Conservation (phyloP, 345 rosid genomes). For the Citrus australasica region DNA sequence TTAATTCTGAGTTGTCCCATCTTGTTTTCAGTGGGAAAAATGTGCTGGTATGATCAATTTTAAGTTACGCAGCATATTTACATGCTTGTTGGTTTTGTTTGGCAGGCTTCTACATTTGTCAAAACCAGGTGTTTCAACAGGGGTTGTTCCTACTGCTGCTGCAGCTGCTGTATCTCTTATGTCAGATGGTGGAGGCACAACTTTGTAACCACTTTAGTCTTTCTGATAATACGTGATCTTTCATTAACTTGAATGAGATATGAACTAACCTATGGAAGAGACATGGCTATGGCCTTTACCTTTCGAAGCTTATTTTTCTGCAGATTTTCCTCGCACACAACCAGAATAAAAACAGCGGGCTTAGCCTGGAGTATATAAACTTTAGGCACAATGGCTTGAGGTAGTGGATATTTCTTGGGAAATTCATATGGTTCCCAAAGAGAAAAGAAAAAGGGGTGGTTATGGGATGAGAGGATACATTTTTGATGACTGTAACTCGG, state of each 20-base stretch:
- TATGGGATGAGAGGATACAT: neutral
- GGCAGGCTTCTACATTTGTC: slow-evolving; percentile 91
- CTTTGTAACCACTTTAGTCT: slow-evolving; percentile 23
- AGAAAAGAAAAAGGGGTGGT: neutral
- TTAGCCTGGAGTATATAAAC: neutral
- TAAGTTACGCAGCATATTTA: neutral
- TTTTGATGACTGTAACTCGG: neutral
- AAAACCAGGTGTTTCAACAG: slow-evolving; percentile 73
- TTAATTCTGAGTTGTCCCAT: neutral
- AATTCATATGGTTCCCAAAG: neutral
- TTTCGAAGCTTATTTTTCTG: neutral
- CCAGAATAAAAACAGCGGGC: neutral
- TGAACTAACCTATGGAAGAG: neutral
- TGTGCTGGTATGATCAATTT: neutral
- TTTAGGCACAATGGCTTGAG: neutral
- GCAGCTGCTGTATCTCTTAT: slow-evolving; percentile 95
- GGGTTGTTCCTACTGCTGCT: slow-evolving; percentile 96
- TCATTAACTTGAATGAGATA: neutral
- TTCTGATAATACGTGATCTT: neutral
- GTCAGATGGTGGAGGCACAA: slow-evolving; percentile 96
- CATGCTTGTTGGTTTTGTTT: slow-evolving; percentile 1
- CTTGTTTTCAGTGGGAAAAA: neutral
- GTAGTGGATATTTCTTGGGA: neutral
- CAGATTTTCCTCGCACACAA: neutral
- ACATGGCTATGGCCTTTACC: neutral